phyloP scores from a whole-genome alignment of 2,329 filamentous ascomycete species.

The Xylariaceae sp. region DNA sequence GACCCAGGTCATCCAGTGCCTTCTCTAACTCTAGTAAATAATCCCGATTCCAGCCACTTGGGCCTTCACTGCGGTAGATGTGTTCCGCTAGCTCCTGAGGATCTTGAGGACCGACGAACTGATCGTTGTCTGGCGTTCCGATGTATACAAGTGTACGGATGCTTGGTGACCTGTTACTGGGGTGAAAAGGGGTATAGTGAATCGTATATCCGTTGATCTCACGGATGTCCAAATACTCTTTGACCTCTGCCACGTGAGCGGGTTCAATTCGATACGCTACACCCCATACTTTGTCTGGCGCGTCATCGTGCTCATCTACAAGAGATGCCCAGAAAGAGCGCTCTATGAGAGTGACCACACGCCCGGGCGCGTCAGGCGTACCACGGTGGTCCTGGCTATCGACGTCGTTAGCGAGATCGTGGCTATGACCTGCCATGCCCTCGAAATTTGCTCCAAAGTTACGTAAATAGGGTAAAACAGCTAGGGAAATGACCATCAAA shows the following conservation, averaged over 20 bases:
- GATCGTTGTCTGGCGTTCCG: slow-evolving; percentile 85
- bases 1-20: slow-evolving; percentile 67
- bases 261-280: slow-evolving; percentile 82
- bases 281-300: slow-evolving; percentile 75
- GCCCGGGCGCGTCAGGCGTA: slow-evolving; percentile 79
- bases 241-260: slow-evolving; percentile 72
- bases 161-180: slow-evolving; percentile 36
- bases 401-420: background rate
- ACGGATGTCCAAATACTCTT: slow-evolving; percentile 87
- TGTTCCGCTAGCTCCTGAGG: slow-evolving; percentile 73
- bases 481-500: no score
- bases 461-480: no score
- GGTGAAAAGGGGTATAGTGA: slow-evolving; percentile 82
- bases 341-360: slow-evolving; percentile 90
- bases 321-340: slow-evolving; percentile 77
- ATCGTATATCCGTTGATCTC: slow-evolving; percentile 98
- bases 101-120: slow-evolving; percentile 83
- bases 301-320: slow-evolving; percentile 60
- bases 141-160: slow-evolving; percentile 78
- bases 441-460: no score
- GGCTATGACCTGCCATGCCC: no score
- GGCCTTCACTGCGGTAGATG: slow-evolving; percentile 72
- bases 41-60: slow-evolving; percentile 85
- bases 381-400: slow-evolving; percentile 88
- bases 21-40: slow-evolving; percentile 80